Base-by-base conservation (phyloP, 2,329 filamentous ascomycete species). In the Trichoderma oligosporum region DNA sequence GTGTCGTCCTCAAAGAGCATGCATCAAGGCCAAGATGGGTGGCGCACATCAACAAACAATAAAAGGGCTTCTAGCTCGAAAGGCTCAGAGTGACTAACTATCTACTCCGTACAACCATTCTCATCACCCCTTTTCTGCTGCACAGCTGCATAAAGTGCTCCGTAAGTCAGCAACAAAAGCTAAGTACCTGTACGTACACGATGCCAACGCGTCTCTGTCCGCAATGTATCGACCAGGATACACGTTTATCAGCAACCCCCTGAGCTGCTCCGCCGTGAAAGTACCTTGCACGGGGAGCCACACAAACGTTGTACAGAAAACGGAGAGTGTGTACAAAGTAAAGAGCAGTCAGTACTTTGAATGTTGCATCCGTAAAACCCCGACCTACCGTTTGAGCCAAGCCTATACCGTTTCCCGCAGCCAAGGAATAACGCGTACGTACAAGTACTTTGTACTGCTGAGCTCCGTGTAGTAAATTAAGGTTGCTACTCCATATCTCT, bases 311-410 rank as follows among this genome's bases (percentile, higher is more conserved):
- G n/a, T n/a, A n/a, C n/a, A 33, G 9, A 1, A 49, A 49, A 49
- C 33, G 46, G 46, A 49, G 33, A 27, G 31, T 14, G 5, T 14
- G 4, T 33, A 33, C 31, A 12, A 12, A 33, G 31, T 33, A 33
- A 2, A 14, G 31, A 14, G 12, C 14, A n/a, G n/a, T n/a, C n/a
- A n/a, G n/a, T n/a, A n/a, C n/a, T n/a, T n/a, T n/a, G n/a, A n/a
- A n/a, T n/a, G n/a, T n/a, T n/a, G n/a, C n/a, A n/a, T n/a, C n/a
- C n/a, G n/a, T n/a, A n/a, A n/a, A n/a, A n/a, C n/a, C n/a, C n/a
- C n/a, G n/a, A n/a, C n/a, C n/a, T 8, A 42, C 49, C 47, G 47
- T 51, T 39, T 51, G 25, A 39, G 47, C 24, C 47, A 7, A 27
- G 8, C 36, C 33, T 25, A n/a, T 11, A 31, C 27, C 27, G 27